Conservation (phyloP, 345 rosid genomes). For the Populus alba region DNA sequence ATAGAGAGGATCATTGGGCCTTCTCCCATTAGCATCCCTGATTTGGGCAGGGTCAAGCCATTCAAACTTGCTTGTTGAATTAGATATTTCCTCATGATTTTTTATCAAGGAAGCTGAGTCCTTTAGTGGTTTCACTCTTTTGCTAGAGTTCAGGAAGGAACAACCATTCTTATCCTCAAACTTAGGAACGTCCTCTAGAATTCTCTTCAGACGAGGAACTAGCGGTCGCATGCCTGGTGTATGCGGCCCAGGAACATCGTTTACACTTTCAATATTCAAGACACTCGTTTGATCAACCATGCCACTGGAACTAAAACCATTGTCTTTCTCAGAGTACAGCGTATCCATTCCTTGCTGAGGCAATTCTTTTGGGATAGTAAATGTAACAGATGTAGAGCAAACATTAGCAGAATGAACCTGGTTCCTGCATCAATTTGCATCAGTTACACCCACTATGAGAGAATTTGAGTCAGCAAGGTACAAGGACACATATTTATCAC, state of each 20-base stretch:
- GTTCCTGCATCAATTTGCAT: slow-evolving; percentile 37
- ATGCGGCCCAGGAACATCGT: slow-evolving; percentile 59
- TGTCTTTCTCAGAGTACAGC: slow-evolving; percentile 28
- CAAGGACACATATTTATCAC: too few relatives aligned
- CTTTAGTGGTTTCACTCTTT: slow-evolving; percentile 54
- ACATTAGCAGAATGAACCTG: slow-evolving; percentile 15
- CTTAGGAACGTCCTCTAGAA: slow-evolving; percentile 46
- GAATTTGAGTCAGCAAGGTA: too few relatives aligned
- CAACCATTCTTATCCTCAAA: slow-evolving; percentile 27
- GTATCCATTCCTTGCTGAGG: slow-evolving; percentile 16
- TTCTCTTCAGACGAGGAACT: slow-evolving; percentile 64
- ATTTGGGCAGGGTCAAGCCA: slow-evolving; percentile 80
- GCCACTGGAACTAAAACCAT: slow-evolving; percentile 19
- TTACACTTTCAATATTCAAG: slow-evolving; percentile 22
- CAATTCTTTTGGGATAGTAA: slow-evolving; percentile 12
- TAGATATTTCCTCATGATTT: slow-evolving; percentile 29
- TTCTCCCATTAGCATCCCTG: slow-evolving; percentile 73
- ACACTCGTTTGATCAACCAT: slow-evolving; percentile 19
- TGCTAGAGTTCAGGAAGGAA: slow-evolving; percentile 41
- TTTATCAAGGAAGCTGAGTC: slow-evolving; percentile 37
- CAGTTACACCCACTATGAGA: too few relatives aligned
- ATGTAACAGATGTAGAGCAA: slow-evolving; percentile 26
- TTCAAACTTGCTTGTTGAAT: slow-evolving; percentile 69
- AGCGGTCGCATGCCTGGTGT: slow-evolving; percentile 64
- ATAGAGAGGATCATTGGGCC: slow-evolving; percentile 73